Percentiles rank a stretch among this genome's conserved stretches.
Conservation (phyloP, 164 flowering plant species). For the Berberis thunbergii region DNA sequence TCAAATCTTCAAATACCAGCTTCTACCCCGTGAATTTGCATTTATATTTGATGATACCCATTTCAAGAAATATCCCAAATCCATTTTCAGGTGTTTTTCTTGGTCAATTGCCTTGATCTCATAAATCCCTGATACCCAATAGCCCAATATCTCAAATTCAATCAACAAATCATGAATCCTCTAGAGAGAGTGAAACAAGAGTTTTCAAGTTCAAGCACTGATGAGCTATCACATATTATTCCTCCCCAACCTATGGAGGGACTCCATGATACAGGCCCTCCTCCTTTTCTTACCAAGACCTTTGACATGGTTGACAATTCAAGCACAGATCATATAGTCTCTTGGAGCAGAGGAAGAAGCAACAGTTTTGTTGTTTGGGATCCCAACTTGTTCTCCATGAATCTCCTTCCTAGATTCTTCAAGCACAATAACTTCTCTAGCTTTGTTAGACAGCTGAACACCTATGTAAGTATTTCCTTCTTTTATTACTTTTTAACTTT, state of each 20-base stretch:
- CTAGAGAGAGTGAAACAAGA: constrained; percentile 23
- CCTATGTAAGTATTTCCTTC: constrained; percentile 49
- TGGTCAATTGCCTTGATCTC: background rate
- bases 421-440: constrained; percentile 90
- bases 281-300: constrained; percentile 41
- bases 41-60: too few species aligned
- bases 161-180: constrained; percentile 17
- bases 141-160: too few species aligned
- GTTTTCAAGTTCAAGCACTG: constrained; percentile 9
- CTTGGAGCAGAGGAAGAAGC: constrained; percentile 51
- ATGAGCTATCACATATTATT: constrained; percentile 6
- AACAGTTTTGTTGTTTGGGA: constrained; percentile 81
- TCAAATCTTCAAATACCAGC: too few species aligned
- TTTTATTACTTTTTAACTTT: background rate
- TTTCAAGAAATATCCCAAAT: too few species aligned
- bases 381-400: constrained; percentile 45
- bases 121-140: background rate
- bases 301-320: constrained; percentile 61
- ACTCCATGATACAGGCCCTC: constrained; percentile 23
- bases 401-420: constrained; percentile 64
- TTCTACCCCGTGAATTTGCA: too few species aligned
- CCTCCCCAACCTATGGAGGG: constrained; percentile 51
- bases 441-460: constrained; percentile 80
- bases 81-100: too few species aligned
- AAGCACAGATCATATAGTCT: constrained; percentile 40